Base-by-base conservation (phyloP, 1,139 yeast genomes). In the Taphrina pruni region DNA sequence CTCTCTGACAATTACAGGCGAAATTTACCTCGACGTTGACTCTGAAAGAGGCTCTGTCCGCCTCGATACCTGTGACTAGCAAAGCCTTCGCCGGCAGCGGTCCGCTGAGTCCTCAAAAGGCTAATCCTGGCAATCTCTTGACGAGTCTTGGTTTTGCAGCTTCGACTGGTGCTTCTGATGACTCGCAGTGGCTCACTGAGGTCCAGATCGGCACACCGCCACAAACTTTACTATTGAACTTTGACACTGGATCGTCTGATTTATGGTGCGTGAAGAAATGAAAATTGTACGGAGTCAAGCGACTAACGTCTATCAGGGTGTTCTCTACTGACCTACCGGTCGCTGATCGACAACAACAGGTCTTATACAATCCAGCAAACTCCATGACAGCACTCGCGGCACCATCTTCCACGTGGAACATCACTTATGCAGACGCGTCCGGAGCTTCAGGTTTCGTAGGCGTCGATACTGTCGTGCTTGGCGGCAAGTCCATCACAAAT, bases 181-280 rank as follows among this genome's bases (percentile, higher is more conserved):
- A 66, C 35, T 60, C 69, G 7, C 56, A 52, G 21, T 66, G 66
- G 66, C 43, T 60, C 60, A 54, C 69, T 9, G 65, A 52, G 35
- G 75, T 81, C 20, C 69, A 73, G 61, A 70, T 81, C 17, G 84
- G 84, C n/a, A 76, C 81, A 35, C 79, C 82, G 14, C 72, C 73
- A 20, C 81, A 80, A 72, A 70, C 75, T 26, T 73, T 79, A 43
- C 71, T 73, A 12, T 78, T 79, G 11, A 73, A 76, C 69, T 72
- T 82, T 51, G 85, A 82, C 72, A 82, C 85, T 9, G 84, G 84
- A 7, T 80, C 83, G 17, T 75, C 82, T 51, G 85, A 82, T 72
- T 74, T 82, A 68, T 82, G 85, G 85, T 54, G 35, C 17, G 41
- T 14, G 11, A 20, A 1, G 3, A 39, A 1, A 1, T 39, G 14